Evolutionary conservation across 2,329 filamentous ascomycete genomes (phyloP).

Genomic region (Hymenoscyphus repandus): DNA sequence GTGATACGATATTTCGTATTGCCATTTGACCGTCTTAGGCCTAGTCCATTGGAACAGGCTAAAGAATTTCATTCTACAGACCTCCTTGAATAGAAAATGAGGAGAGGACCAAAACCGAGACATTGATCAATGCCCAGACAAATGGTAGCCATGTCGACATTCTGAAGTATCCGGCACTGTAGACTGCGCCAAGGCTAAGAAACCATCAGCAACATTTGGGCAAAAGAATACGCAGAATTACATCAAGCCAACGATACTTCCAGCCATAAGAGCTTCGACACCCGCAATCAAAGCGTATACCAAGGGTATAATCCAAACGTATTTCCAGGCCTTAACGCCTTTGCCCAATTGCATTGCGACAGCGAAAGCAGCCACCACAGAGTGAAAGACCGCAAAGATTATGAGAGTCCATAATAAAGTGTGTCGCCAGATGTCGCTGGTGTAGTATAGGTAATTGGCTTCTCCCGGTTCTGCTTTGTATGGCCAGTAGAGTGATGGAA

Average conservation of each 20-base stretch:
- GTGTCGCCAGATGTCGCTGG: conserved; percentile 62
- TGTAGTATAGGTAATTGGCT: conserved; percentile 50
- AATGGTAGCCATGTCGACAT: conserved; percentile 75
- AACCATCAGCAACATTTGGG: conserved; percentile 5
- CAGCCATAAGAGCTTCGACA: conserved; percentile 59
- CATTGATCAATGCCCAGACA: conserved; percentile 63
- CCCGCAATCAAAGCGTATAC: conserved; percentile 56
- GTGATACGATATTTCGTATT: not conserved
- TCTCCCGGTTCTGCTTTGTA: conserved; percentile 38
- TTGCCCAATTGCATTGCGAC: conserved; percentile 49
- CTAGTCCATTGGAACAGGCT: not conserved
- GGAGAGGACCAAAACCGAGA: conserved; percentile 61
- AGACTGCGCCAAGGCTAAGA: conserved; percentile 55
- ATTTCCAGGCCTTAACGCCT: conserved; percentile 30
- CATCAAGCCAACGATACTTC: conserved; percentile 63
- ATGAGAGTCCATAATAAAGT: conserved; percentile 66
- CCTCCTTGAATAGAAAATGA: conserved; percentile 69
- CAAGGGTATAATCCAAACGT: conserved; percentile 53
- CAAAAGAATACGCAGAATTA: conserved; percentile 35
- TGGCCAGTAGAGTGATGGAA: conserved; percentile 67
- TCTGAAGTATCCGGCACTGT: conserved; percentile 62
- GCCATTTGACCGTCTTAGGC: not conserved
- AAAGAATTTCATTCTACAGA: conserved; percentile 37
- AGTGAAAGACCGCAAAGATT: conserved; percentile 56
- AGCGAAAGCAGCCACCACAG: conserved; percentile 52